Percentiles rank a stretch among this genome's conserved stretches.
Conservation (phyloP, 208 protist genomes). For the Acanthamoeba lenticulata region DNA sequence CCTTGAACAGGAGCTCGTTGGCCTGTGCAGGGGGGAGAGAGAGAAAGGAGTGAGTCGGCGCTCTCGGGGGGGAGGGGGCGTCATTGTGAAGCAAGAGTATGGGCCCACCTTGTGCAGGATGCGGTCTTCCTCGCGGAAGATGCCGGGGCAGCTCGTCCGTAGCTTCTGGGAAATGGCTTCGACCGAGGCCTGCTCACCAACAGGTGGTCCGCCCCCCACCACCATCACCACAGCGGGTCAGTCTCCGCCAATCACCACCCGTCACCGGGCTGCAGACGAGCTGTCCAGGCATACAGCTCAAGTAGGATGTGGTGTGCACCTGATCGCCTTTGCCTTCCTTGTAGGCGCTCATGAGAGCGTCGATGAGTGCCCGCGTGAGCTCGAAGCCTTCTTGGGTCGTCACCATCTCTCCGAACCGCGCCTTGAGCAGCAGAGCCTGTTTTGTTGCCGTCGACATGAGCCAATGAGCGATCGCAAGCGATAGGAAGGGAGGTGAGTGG, state of each 20-base stretch:
- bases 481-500: not conserved
- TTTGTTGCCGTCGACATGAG: too few relatives aligned
- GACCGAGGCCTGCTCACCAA: not conserved
- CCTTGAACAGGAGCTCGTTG: constrained; percentile 34
- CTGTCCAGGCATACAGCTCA: too few relatives aligned
- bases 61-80: not conserved
- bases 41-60: not conserved
- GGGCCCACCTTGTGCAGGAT: not conserved
- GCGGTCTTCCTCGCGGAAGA: constrained; percentile 49
- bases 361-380: constrained; percentile 36
- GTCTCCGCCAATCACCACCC: too few relatives aligned
- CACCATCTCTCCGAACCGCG: constrained; percentile 3
- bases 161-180: constrained; percentile 49
- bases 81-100: too few relatives aligned
- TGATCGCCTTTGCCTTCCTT: not conserved
- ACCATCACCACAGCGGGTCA: too few relatives aligned
- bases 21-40: not conserved
- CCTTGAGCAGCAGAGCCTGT: not conserved
- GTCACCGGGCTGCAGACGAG: too few relatives aligned
- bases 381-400: constrained; percentile 38
- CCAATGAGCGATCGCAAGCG: not conserved
- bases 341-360: constrained; percentile 24
- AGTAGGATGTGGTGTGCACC: not conserved
- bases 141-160: not conserved
- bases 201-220: not conserved